Evolutionary conservation across 768 basidiomycete species (phyloP), one percentile per base, ranked within the genome.

Genomic region (Leucocoprinus birnbaumii): DNA sequence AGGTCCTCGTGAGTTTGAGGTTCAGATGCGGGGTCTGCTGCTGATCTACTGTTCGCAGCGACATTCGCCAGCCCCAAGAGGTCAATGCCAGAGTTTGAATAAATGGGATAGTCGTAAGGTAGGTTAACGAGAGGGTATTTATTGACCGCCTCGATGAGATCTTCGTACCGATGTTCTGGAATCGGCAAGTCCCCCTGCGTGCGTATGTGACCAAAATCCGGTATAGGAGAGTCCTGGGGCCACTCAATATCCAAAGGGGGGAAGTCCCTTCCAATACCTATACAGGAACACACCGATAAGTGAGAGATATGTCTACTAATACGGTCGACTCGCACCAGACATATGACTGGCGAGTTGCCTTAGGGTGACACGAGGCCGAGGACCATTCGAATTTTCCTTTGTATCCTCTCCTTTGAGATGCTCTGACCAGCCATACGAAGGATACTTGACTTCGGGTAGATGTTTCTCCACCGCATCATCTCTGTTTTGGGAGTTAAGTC

Each of bases 81-180:
- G 64, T 88, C 85, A 53, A 92, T 88, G 0, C 91, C 92, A 0
- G 85, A 83, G 16, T 84, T 76, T 14, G 89, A 91, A 67, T 95
- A 95, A 11, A 94, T 74, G 2, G 84, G 79, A 58, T 73, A 79
- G 3, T 66, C 65, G 58, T 74, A 77, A 2, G 79, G 80, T 1
- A 73, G 63, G 18, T 73, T 68, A 18, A 74, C 65, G 24, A 79
- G 73, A 1, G 70, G 76, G 54, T 63, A 73, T 11, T 66, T 58
- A 0, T 69, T 63, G 3, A 80, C 62, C 0, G 72, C 66, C 6
- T 72, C 58, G 24, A 78, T 64, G 3, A 80, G 51, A 3, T 62
- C 43, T 25, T 71, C 61, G 40, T 63, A 60, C 16, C 57, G 65
- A 1, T 41, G 35, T 7, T 62, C 11, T 41, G 74, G 53, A 27